Evolutionary conservation across 495 filamentous ascomycete genomes (phyloP).

Genomic region (Pyrenopolyporus hunteri): DNA sequence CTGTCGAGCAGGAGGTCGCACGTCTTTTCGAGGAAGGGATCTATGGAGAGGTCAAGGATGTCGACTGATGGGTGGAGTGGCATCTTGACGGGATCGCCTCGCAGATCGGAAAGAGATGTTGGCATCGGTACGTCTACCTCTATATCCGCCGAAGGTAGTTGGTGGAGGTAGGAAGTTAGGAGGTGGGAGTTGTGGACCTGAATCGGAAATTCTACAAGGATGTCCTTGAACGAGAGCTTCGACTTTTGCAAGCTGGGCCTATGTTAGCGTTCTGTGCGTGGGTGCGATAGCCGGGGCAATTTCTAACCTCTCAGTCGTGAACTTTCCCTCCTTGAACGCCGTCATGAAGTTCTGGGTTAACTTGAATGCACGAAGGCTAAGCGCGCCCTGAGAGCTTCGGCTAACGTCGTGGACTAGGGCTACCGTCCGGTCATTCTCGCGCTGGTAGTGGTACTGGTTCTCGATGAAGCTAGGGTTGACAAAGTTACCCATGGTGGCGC

Average conservation of each 20-base stretch:
- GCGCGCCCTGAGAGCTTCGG: slow-evolving; percentile 86
- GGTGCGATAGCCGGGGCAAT: not conserved
- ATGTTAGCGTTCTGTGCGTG: slow-evolving; percentile 41
- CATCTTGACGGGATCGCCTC: slow-evolving; percentile 57
- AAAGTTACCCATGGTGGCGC: slow-evolving; percentile 98
- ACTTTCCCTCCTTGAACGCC: slow-evolving; percentile 94
- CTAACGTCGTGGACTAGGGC: slow-evolving; percentile 94
- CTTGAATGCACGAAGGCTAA: slow-evolving; percentile 89
- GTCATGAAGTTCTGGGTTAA: slow-evolving; percentile 88
- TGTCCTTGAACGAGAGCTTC: slow-evolving; percentile 90
- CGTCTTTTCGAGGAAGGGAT: slow-evolving; percentile 98
- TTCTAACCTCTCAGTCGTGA: slow-evolving; percentile 88
- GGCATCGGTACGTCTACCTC: slow-evolving; percentile 70
- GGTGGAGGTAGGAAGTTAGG: slow-evolving; percentile 92
- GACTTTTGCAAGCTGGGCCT: slow-evolving; percentile 82
- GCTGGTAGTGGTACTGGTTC: slow-evolving; percentile 97
- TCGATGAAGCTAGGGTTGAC: slow-evolving; percentile 93
- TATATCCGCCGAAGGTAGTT: slow-evolving; percentile 66
- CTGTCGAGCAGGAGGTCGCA: slow-evolving; percentile 93
- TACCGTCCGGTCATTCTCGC: slow-evolving; percentile 92
- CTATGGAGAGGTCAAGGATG: slow-evolving; percentile 86
- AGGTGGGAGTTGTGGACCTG: slow-evolving; percentile 96
- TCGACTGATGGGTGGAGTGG: slow-evolving; percentile 88
- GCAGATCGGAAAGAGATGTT: slow-evolving; percentile 74
- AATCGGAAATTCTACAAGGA: slow-evolving; percentile 90